Conservation (phyloP, 352 stramenopile genomes). For the Phytophthora sojae region DNA sequence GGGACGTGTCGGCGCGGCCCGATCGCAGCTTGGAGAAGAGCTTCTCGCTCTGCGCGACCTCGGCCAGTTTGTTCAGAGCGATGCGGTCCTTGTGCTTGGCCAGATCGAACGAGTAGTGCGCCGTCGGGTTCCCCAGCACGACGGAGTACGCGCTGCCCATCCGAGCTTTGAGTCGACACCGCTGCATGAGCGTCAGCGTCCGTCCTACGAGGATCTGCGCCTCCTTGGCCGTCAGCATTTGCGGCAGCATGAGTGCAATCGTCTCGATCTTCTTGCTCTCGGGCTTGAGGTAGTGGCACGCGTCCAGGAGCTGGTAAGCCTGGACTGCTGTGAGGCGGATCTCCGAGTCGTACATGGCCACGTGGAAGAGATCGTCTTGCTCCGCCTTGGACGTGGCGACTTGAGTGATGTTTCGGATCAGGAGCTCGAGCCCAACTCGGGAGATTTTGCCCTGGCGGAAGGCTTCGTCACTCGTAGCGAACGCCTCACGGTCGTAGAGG, state of each 20-base stretch:
- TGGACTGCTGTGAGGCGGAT: constrained; percentile 82
- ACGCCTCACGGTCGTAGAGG: constrained; percentile 78
- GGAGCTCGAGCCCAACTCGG: constrained; percentile 68
- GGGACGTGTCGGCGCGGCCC: constrained; percentile 73
- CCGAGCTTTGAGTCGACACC: constrained; percentile 78
- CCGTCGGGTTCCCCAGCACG: constrained; percentile 85
- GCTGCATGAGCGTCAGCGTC: constrained; percentile 73
- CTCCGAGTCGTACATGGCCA: constrained; percentile 81
- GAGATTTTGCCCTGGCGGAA: constrained; percentile 66
- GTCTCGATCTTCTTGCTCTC: constrained; percentile 68
- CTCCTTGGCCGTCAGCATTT: constrained; percentile 88
- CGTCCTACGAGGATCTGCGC: constrained; percentile 73
- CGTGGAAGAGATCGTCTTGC: constrained; percentile 80
- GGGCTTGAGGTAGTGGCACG: constrained; percentile 69
- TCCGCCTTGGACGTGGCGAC: constrained; percentile 65
- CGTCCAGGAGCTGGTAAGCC: constrained; percentile 83
- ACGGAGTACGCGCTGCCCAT: constrained; percentile 89
- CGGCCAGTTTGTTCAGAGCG: constrained; percentile 80
- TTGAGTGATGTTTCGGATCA: constrained; percentile 77
- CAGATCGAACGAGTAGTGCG: constrained; percentile 84
- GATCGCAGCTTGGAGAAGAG: constrained; percentile 71
- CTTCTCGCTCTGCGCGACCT: constrained; percentile 87
- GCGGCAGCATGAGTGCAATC: constrained; percentile 74
- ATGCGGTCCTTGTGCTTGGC: constrained; percentile 77
- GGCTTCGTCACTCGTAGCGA: constrained; percentile 63